Percentiles rank a stretch among this genome's conserved stretches.
Conservation (phyloP, 164 flowering plant species). For the Cinnamomum chago region DNA sequence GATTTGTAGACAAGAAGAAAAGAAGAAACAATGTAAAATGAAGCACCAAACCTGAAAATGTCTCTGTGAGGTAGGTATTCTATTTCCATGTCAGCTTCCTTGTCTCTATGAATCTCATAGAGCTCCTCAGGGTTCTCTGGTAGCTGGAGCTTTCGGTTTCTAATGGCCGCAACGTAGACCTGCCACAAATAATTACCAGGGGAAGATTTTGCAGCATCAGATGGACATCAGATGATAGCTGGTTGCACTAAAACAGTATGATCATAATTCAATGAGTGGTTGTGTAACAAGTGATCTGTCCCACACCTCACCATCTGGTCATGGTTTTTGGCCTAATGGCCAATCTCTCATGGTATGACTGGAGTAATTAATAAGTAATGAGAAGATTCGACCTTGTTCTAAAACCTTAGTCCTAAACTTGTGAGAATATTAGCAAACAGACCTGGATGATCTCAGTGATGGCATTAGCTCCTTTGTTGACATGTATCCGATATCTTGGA, state of each 20-base stretch:
- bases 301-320: neutral
- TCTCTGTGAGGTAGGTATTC: constrained; percentile 59
- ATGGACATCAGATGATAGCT: too few relatives aligned
- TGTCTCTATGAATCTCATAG: constrained; percentile 48
- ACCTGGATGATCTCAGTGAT: constrained; percentile 36
- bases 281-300: too few relatives aligned
- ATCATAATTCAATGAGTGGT: too few relatives aligned
- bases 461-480: constrained; percentile 19
- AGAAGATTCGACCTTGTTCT: too few relatives aligned
- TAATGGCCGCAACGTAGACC: constrained; percentile 62
- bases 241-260: too few relatives aligned
- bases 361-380: too few relatives aligned
- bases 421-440: neutral
- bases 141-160: constrained; percentile 41
- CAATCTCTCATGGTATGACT: too few relatives aligned
- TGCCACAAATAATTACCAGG: constrained; percentile 13
- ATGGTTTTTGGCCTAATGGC: neutral
- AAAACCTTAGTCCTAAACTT: too few relatives aligned
- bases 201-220: too few relatives aligned
- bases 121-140: constrained; percentile 46
- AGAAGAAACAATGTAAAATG: neutral
- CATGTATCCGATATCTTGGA: constrained; percentile 44
- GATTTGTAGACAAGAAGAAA: neutral
- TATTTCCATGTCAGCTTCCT: constrained; percentile 33
- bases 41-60: constrained; percentile 35